Percentiles rank a stretch among this genome's conserved stretches.
Evolutionary conservation across 768 basidiomycete genomes (phyloP).

Genomic region (Aureoboletus auriporus): DNA sequence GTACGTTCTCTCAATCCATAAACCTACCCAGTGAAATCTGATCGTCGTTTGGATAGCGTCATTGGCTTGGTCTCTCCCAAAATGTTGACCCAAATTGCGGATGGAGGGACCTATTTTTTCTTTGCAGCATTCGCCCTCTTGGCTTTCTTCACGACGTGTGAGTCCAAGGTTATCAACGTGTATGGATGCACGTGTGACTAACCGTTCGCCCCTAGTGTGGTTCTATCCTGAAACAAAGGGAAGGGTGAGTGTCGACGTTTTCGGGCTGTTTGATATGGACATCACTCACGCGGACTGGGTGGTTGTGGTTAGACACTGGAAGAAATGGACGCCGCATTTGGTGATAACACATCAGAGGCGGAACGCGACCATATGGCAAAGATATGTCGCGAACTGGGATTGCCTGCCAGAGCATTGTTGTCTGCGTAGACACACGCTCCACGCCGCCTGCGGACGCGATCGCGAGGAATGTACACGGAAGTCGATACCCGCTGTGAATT

Average conservation of each 20-base stretch:
- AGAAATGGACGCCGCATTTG: slow-evolving; percentile 32
- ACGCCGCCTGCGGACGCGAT: no score
- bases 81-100: slow-evolving; percentile 19
- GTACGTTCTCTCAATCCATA: slow-evolving; percentile 9
- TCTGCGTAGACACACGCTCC: slow-evolving; percentile 5
- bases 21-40: background rate
- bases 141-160: slow-evolving; percentile 28
- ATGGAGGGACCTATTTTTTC: slow-evolving; percentile 27
- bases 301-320: slow-evolving; percentile 25
- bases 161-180: background rate
- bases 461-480: no score
- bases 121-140: slow-evolving; percentile 24
- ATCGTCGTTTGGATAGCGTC: slow-evolving; percentile 11
- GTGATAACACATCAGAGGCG: slow-evolving; percentile 24
- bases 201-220: slow-evolving; percentile 7
- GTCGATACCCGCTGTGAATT: no score
- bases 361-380: slow-evolving; percentile 25
- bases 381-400: slow-evolving; percentile 26
- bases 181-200: background rate
- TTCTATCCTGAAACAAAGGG: slow-evolving; percentile 32
- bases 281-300: background rate
- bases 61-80: slow-evolving; percentile 28
- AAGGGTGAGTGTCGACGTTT: slow-evolving; percentile 18
- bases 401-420: slow-evolving; percentile 23
- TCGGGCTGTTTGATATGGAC: no score